A percentile compares a stretch with the other conserved stretches of the same genome.
Conservation (phyloP, 768 basidiomycete genomes). For the Boletellus ananiceps region DNA sequence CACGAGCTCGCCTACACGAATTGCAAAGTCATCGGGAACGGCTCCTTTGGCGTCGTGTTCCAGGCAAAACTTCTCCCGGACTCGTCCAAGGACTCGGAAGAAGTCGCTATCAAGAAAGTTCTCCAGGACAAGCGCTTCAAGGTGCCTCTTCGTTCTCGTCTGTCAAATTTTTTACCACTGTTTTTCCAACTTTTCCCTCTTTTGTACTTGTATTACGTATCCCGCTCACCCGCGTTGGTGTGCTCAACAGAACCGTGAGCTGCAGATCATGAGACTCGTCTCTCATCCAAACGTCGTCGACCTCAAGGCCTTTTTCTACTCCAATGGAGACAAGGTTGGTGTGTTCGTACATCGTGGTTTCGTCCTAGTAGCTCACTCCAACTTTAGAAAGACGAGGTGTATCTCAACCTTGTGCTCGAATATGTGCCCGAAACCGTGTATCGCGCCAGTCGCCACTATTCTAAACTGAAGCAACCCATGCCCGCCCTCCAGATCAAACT, state of each 20-base stretch:
- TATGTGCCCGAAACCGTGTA: constrained; percentile 99
- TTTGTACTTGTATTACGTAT: background rate
- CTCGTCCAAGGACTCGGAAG: constrained; percentile 59
- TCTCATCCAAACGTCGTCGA: constrained; percentile 98
- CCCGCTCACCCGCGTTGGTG: constrained; percentile 13
- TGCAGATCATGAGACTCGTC: constrained; percentile 98
- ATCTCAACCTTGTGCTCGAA: constrained; percentile 98
- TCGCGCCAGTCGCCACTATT: constrained; percentile 97
- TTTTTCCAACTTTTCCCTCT: constrained; percentile 2
- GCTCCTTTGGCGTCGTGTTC: constrained; percentile 98
- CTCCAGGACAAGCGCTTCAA: constrained; percentile 99
- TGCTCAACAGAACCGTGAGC: constrained; percentile 82
- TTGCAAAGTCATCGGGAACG: constrained; percentile 98
- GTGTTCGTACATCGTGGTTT: background rate
- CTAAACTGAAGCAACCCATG: constrained; percentile 99
- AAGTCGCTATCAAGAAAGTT: constrained; percentile 99
- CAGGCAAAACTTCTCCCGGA: constrained; percentile 81
- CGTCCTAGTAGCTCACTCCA: constrained; percentile 6
- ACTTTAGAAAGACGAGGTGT: constrained; percentile 94
- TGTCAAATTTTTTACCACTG: constrained; percentile 1
- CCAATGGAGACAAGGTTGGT: constrained; percentile 96
- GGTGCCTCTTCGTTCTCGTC: constrained; percentile 45
- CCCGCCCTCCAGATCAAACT: constrained; percentile 99
- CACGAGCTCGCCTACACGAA: constrained; percentile 91
- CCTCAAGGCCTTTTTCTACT: constrained; percentile 97